These are phyloP conservation scores for Scleromitrula shiraiana DNA, from an alignment of 2,329 filamentous ascomycete species.

Conservation along the genomic window DNA sequence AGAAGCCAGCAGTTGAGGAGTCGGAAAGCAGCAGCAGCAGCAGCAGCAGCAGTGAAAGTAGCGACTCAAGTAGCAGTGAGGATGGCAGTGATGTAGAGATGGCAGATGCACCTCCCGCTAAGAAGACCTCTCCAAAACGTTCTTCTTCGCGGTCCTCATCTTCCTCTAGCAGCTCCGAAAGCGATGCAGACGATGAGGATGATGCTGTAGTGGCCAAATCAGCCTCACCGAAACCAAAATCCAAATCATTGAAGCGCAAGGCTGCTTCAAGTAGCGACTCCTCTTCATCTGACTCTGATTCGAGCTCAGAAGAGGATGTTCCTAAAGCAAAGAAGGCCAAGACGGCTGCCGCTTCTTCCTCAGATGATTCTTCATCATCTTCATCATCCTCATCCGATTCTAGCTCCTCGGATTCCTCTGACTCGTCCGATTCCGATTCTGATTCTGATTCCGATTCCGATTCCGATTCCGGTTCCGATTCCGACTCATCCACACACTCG, in stretches of 20 bases:
- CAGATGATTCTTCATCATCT: constrained; percentile 9
- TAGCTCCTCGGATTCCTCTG: constrained; percentile 23
- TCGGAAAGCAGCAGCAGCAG: constrained; percentile 26
- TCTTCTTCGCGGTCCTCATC: constrained; percentile 32
- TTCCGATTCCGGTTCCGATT: constrained; percentile 23
- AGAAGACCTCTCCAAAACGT: constrained; percentile 26
- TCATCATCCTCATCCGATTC: constrained; percentile 24
- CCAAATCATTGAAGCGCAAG: constrained; percentile 48
- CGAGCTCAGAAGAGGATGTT: constrained; percentile 25
- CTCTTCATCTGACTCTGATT: constrained; percentile 27
- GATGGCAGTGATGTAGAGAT: constrained; percentile 32
- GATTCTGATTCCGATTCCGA: constrained; percentile 30
- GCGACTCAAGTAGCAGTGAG: constrained; percentile 23
- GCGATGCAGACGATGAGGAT: constrained; percentile 43
- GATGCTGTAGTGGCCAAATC: constrained; percentile 28
- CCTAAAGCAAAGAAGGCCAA: constrained; percentile 11
- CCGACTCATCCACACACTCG: constrained; percentile 24
- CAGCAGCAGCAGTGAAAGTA: constrained; percentile 19
- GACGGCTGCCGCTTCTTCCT: constrained; percentile 11
- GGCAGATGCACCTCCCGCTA: constrained; percentile 26
- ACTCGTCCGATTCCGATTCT: too few relatives aligned
- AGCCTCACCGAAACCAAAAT: constrained; percentile 23
- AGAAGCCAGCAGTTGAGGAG: constrained; percentile 19
- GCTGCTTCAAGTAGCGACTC: constrained; percentile 31
- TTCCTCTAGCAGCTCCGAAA: constrained; percentile 38